Conservation (phyloP, 1,139 yeast species). For the Candida labiduridarum region DNA sequence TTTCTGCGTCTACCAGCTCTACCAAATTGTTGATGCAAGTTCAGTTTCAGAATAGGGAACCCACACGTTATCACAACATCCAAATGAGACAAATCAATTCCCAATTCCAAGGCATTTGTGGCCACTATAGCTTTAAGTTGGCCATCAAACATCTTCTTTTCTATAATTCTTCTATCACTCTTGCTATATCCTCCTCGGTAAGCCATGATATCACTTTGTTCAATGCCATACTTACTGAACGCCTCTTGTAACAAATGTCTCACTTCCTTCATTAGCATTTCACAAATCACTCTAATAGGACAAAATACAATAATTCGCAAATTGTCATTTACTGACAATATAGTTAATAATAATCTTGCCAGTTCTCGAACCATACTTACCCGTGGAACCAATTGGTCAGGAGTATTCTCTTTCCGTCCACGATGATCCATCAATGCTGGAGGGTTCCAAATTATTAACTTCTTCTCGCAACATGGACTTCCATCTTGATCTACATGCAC, state of each 20-base stretch:
- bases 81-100: conserved; percentile 89
- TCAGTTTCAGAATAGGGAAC: conserved; percentile 83
- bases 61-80: conserved; percentile 94
- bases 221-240: conserved; percentile 40
- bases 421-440: conserved; percentile 60
- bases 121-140: conserved; percentile 84
- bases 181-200: conserved; percentile 95
- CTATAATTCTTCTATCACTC: conserved; percentile 82
- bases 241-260: conserved; percentile 43
- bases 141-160: conserved; percentile 87
- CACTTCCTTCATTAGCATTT: conserved; percentile 81
- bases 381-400: conserved; percentile 42
- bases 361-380: conserved; percentile 76
- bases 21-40: conserved; percentile 94
- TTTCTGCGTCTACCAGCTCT: conserved; percentile 88
- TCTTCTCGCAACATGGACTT: conserved; percentile 80
- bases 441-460: conserved; percentile 82
- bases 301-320: conserved; percentile 85
- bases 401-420: conserved; percentile 41
- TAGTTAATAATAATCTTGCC: conserved; percentile 67
- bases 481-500: conserved; percentile 74
- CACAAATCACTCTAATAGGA: conserved; percentile 83
- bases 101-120: conserved; percentile 92
- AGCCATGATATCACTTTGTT: conserved; percentile 74
- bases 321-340: conserved; percentile 55